Percentiles rank a stretch among this genome's conserved stretches.
Conservation (phyloP, 805 yeast species). For the Kodamaea kaohsiungensis region DNA sequence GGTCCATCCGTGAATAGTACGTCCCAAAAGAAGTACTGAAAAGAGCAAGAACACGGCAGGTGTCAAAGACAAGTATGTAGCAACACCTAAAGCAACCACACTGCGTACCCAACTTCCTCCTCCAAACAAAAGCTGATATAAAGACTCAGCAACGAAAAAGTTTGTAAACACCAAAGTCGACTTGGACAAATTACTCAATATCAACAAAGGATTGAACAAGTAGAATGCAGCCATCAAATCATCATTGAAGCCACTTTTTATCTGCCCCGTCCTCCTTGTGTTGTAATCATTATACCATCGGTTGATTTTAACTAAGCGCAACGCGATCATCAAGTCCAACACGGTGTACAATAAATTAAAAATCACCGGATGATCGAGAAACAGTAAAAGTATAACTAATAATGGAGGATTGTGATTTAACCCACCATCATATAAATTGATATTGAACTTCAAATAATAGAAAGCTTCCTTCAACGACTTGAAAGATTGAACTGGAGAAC, state of each 20-base stretch:
- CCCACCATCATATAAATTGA: conserved; percentile 80
- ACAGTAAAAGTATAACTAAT: conserved; percentile 52
- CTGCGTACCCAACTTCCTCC: conserved; percentile 41
- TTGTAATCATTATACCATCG: conserved; percentile 35
- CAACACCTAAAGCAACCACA: conserved; percentile 56
- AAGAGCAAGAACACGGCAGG: conserved; percentile 56
- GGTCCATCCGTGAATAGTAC: conserved; percentile 16
- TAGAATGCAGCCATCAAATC: conserved; percentile 62
- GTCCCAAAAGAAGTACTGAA: conserved; percentile 50
- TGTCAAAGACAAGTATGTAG: conserved; percentile 63
- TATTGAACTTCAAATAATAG: conserved; percentile 43
- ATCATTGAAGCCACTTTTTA: conserved; percentile 28
- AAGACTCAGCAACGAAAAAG: conserved; percentile 50
- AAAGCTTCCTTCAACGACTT: conserved; percentile 43
- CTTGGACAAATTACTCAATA: conserved; percentile 66
- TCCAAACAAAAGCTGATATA: conserved; percentile 45
- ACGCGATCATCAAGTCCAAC: conserved; percentile 60
- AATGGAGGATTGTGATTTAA: conserved; percentile 86
- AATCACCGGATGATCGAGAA: conserved; percentile 28
- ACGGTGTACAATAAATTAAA: conserved; percentile 52
- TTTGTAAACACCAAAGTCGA: conserved; percentile 67
- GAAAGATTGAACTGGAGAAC: conserved; percentile 76
- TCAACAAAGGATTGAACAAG: conserved; percentile 77
- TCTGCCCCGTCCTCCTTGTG: conserved; percentile 12
- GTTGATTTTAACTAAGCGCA: conserved; percentile 52